A percentile compares a stretch with the other conserved stretches of the same genome.
Conservation (phyloP, 2,329 filamentous ascomycete genomes). For the Penicillium fuscoglaucum region DNA sequence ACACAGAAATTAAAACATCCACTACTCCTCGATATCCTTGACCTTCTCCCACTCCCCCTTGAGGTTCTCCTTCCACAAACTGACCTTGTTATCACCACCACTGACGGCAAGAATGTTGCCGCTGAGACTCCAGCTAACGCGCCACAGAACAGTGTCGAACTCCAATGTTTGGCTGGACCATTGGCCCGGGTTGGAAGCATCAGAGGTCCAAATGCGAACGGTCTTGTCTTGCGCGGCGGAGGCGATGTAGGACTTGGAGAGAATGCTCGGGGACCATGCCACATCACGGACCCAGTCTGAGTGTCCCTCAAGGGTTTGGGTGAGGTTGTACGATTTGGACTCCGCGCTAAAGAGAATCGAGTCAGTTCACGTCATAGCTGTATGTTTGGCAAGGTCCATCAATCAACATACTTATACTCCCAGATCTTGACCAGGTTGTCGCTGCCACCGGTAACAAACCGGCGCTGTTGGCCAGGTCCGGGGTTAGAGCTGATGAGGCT, state of each 20-base stretch:
- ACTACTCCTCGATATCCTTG: constrained; percentile 87
- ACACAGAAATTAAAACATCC: constrained; percentile 13
- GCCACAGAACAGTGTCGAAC: constrained; percentile 89
- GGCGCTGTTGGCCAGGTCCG: constrained; percentile 64
- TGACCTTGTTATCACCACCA: constrained; percentile 94
- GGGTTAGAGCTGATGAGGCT: constrained; percentile 75
- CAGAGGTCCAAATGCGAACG: constrained; percentile 92
- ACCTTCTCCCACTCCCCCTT: constrained; percentile 96
- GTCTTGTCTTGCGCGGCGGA: constrained; percentile 96
- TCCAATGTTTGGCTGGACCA: constrained; percentile 85
- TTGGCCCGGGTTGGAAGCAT: constrained; percentile 63
- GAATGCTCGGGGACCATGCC: constrained; percentile 90
- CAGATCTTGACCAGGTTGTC: constrained; percentile 95
- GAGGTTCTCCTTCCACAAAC: constrained; percentile 97
- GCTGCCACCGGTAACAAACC: constrained; percentile 92
- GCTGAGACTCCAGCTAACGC: constrained; percentile 96
- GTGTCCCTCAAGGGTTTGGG: constrained; percentile 70
- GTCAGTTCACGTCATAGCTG: constrained; percentile 3
- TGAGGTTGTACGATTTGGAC: constrained; percentile 53
- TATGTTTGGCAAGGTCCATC: background rate
- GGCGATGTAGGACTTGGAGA: constrained; percentile 95
- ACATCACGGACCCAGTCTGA: constrained; percentile 97
- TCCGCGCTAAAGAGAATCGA: constrained; percentile 44
- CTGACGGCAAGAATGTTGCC: constrained; percentile 95
- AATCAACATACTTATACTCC: constrained; percentile 64